Percentiles rank a stretch among this genome's conserved stretches.
These are phyloP conservation scores for Reticulascus tulasneorum DNA, from an alignment of 2,329 filamentous ascomycete genomes.

Conservation along the genomic window DNA sequence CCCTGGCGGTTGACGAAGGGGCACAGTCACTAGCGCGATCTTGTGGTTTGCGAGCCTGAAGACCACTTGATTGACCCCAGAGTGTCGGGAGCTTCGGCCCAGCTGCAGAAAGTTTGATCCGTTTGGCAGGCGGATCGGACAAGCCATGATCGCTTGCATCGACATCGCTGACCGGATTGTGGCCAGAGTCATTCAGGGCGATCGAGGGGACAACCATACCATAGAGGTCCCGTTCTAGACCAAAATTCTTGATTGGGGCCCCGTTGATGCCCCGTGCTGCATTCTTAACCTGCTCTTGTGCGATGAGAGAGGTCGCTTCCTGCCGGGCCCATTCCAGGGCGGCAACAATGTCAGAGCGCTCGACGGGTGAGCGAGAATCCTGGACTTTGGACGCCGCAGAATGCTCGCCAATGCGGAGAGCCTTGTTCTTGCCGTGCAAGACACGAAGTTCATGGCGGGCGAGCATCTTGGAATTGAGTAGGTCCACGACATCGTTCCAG, in stretches of 20 bases:
- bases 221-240: neutral
- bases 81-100: neutral
- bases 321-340: neutral
- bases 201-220: neutral
- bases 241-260: neutral
- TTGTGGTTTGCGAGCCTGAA: accelerated
- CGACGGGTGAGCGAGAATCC: constrained; percentile 1
- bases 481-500: neutral
- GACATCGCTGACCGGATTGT: neutral
- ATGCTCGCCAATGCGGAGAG: constrained; percentile 1
- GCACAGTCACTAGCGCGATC: neutral
- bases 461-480: constrained; percentile 1
- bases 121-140: neutral
- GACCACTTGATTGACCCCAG: too few relatives aligned
- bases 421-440: neutral
- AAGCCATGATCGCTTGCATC: neutral
- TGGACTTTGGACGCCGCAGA: neutral
- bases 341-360: neutral
- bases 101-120: neutral
- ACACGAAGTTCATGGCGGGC: constrained; percentile 1
- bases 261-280: neutral
- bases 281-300: neutral
- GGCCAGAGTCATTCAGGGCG: neutral
- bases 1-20: neutral
- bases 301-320: neutral